Base-by-base conservation (phyloP, 2,329 filamentous ascomycete genomes). In the Sporothrix pallida region DNA sequence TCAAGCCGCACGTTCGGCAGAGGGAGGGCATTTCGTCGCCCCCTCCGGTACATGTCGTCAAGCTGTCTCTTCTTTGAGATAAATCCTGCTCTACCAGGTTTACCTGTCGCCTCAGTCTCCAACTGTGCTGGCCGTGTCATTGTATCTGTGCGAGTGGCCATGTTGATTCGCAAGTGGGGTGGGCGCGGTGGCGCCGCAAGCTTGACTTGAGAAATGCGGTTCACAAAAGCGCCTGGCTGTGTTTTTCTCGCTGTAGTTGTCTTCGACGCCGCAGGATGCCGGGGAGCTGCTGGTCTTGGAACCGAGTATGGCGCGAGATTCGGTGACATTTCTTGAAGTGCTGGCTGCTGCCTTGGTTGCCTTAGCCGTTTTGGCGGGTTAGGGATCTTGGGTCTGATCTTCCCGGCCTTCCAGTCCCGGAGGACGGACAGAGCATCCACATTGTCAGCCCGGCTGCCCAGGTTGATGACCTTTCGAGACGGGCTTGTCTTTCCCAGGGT, bases 371-470 rank as follows among this genome's bases (percentile, higher is more conserved):
- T 56, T n/a, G 70, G 23, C 26, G 71, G 52, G 17, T 44, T 58
- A 1, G 65, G 31, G 4, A 75, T 60, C 44, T 72, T 79, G 63
- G 85, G 86, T 44, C 81, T 81, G 17, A 89, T 88, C 20, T 80
- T 83, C 3, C 87, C 88, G n/a, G 78, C 79, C 77, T 82, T 87
- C 90, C 90, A 92, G 70, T 86, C 82, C 52, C 83, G 81, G 26
- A 92, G 80, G 10, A 87, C 82, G 8, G 83, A 83, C 10, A 85
- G 81, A 1, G 85, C 89, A 78, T 91, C 89, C 20, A 88, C 75
- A 74, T 90, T 88, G 77, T 91, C 90, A 76, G 83, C 82, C n/a
- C 88, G 85, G 44, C 84, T 89, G 26, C 87, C 88, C n/a, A 92
- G 82, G 73, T 86, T 84, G 74, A 92, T 89, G n/a, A 82, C 79